Base-by-base conservation (phyloP, 306 rosid genomes). In the Pyrus betulifolia region DNA sequence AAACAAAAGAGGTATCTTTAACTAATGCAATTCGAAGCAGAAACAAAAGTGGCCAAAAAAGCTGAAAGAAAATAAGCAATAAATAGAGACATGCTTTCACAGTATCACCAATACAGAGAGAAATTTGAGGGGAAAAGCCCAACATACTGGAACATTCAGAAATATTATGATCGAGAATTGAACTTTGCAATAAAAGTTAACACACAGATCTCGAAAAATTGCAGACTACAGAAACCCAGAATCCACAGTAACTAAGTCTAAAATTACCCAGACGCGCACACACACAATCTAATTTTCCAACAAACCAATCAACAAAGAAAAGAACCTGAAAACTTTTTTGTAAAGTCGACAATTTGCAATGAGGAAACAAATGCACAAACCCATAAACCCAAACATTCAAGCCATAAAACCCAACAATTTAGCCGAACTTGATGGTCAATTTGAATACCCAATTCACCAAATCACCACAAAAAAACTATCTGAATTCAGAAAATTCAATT, bases 201-300 rank as follows among this genome's bases (percentile, higher is more conserved):
- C 30, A 74, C 77, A 82, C 84, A 85, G 92, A 92, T 92, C 93
- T 88, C 75, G 65, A 74, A 31, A 61, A 22, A 69, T 17, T 71
- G 42, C 40, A 42, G n/a, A 40, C 64, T 38, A 70, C 67, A 71
- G 71, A 45, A 75, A 75, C 71, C 70, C 70, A 64, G 67, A 68
- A 82, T 65, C 74, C 59, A 69, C 58, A 78, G 77, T 77, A 79
- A 58, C 67, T 82, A 82, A 84, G 4, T 69, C 77, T 59, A 57
- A 72, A 87, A 77, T 78, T 74, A 72, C 70, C 76, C 77, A 74
- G 40, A 71, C 63, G 71, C 54, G 5, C 19, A 49, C 21, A 49
- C 2, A 33, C 2, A 76, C 3, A 7, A 2, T 59, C 49, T 68
- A 1, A 67, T 67, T 57, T 67, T n/a, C 84, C 72, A 68, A 28